A percentile compares a stretch with the other conserved stretches of the same genome.
Evolutionary conservation across 768 basidiomycete species (phyloP).

Genomic region (Omphalotus guepiniiformis): DNA sequence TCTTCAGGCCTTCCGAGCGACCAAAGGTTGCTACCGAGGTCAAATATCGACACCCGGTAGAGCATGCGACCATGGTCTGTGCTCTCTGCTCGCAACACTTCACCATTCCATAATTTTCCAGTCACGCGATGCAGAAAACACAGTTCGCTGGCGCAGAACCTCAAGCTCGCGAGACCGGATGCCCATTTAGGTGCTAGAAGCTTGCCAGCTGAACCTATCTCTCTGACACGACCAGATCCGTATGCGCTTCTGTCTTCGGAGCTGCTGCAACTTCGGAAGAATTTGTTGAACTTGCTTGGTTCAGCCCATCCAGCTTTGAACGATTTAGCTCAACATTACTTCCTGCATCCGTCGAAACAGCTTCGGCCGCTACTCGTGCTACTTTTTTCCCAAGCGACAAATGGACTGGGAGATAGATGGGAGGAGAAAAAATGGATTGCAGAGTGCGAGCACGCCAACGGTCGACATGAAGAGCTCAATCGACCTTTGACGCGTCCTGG

Average conservation of each 20-base stretch:
- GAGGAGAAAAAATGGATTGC: constrained; percentile 56
- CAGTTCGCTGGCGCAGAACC: constrained; percentile 38
- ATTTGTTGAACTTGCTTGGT: constrained; percentile 74
- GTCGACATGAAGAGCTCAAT: constrained; percentile 61
- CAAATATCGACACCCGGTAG: constrained; percentile 12
- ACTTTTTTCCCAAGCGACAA: constrained; percentile 88
- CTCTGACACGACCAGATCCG: constrained; percentile 50
- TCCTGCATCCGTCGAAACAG: constrained; percentile 85
- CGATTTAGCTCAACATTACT: constrained; percentile 90
- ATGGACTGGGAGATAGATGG: constrained; percentile 76
- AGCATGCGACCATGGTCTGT: constrained; percentile 15
- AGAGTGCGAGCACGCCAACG: constrained; percentile 49
- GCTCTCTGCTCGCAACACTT: constrained; percentile 8
- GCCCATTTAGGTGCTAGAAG: background rate
- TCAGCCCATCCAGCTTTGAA: constrained; percentile 86
- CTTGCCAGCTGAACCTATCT: background rate
- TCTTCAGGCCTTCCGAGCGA: constrained; percentile 3
- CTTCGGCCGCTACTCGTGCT: constrained; percentile 87
- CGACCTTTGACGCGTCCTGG: constrained; percentile 73
- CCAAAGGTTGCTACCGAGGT: constrained; percentile 6
- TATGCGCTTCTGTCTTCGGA: constrained; percentile 69
- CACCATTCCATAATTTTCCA: constrained; percentile 10
- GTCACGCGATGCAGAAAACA: constrained; percentile 28
- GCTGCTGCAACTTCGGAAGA: constrained; percentile 64
- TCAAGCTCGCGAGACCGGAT: background rate